These are phyloP conservation scores for Harrya chromipes DNA, from an alignment of 768 basidiomycete species.

Conservation along the genomic window DNA sequence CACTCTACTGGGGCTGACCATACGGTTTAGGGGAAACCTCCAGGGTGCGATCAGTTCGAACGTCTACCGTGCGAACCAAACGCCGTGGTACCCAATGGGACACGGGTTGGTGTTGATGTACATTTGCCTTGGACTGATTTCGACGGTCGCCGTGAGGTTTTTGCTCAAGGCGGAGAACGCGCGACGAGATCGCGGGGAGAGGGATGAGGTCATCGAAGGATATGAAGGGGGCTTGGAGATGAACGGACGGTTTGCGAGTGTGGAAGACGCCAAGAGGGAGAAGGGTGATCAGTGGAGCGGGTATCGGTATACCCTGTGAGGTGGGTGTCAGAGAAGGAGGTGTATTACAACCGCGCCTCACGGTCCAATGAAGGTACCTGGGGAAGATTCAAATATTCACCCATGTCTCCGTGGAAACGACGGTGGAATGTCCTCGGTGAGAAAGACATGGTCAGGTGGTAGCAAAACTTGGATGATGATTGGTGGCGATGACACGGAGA, in stretches of 20 bases:
- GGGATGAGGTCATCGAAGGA: slow-evolving; percentile 59
- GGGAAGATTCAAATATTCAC: too few species aligned
- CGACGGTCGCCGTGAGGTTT: slow-evolving; percentile 40
- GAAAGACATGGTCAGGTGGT: background rate
- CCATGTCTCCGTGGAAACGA: too few species aligned
- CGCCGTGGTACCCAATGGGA: slow-evolving; percentile 63
- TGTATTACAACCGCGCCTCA: background rate
- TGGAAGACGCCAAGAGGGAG: slow-evolving; percentile 63
- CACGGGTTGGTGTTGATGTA: slow-evolving; percentile 71
- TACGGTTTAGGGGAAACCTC: slow-evolving; percentile 55
- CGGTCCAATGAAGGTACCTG: background rate
- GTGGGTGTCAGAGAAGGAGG: background rate
- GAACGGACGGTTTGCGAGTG: slow-evolving; percentile 56
- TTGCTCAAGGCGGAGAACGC: slow-evolving; percentile 58
- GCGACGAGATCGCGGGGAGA: slow-evolving; percentile 62
- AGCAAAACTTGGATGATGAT: background rate
- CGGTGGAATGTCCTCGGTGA: too few species aligned
- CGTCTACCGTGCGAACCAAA: slow-evolving; percentile 65
- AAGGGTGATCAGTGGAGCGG: slow-evolving; percentile 78
- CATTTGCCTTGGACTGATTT: slow-evolving; percentile 59
- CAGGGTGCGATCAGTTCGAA: slow-evolving; percentile 78
- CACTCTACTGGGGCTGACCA: background rate
- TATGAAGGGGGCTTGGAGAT: slow-evolving; percentile 36
- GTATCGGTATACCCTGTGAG: slow-evolving; percentile 62
- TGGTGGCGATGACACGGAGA: slow-evolving; percentile 1